Conservation (phyloP, 2,329 filamentous ascomycete genomes). For the Didymella keratinophila region DNA sequence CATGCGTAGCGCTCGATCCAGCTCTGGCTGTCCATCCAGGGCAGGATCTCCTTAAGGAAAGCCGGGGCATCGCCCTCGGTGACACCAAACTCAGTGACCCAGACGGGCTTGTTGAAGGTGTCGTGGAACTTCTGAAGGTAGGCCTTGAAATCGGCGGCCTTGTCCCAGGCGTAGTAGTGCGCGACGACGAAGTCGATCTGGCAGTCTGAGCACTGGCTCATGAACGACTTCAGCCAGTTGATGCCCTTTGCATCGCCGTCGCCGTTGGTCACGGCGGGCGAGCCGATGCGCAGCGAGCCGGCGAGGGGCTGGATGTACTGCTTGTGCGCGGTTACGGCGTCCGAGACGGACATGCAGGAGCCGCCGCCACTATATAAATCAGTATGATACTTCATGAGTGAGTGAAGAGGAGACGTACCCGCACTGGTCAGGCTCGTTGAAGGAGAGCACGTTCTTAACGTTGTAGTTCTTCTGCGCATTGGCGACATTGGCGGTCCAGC, state of each 20-base stretch:
- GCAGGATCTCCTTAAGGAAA: slow-evolving; percentile 45
- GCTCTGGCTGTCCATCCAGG: slow-evolving; percentile 45
- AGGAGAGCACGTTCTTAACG: slow-evolving; percentile 43
- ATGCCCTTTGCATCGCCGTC: slow-evolving; percentile 34
- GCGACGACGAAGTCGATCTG: slow-evolving; percentile 47
- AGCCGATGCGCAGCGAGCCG: slow-evolving; percentile 41
- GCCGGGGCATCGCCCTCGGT: slow-evolving; percentile 32
- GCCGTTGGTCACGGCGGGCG: slow-evolving; percentile 49
- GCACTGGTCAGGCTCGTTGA: slow-evolving; percentile 52
- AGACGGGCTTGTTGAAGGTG: slow-evolving; percentile 42
- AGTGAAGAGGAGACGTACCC: slow-evolving; percentile 31
- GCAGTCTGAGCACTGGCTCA: slow-evolving; percentile 38
- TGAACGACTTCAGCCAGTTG: slow-evolving; percentile 43
- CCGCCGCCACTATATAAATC: slow-evolving; percentile 34
- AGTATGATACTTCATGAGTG: slow-evolving; percentile 3
- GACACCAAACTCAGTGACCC: slow-evolving; percentile 50
- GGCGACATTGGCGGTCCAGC: slow-evolving; percentile 40
- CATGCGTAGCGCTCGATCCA: slow-evolving; percentile 49
- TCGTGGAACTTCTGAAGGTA: slow-evolving; percentile 49
- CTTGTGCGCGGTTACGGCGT: slow-evolving; percentile 36
- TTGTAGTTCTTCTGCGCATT: slow-evolving; percentile 41
- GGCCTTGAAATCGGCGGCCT: slow-evolving; percentile 45
- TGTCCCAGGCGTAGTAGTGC: slow-evolving; percentile 49
- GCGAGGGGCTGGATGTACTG: slow-evolving; percentile 40
- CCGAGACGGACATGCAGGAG: slow-evolving; percentile 35